Percentiles rank a stretch among this genome's conserved stretches.
These are phyloP conservation scores for Mayamaea pseudoterrestris DNA, from an alignment of 108 stramenopile species.

Conservation along the genomic window DNA sequence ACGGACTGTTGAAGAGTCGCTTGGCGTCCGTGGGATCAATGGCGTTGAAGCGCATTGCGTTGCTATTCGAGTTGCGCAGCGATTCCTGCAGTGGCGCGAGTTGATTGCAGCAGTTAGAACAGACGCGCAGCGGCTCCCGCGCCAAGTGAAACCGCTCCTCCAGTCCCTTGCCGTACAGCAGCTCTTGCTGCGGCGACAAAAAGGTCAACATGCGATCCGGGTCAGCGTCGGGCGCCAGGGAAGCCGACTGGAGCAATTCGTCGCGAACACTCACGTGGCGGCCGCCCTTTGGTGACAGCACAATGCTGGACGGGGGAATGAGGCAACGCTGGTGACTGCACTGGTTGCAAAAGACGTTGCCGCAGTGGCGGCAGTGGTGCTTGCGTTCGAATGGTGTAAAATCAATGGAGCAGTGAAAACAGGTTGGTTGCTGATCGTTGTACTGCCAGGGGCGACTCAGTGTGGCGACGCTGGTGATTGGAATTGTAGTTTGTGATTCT, in stretches of 20 bases:
- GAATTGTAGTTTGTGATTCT: no score
- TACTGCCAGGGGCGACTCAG: slow-evolving; percentile 40
- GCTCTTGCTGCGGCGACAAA: slow-evolving; percentile 4
- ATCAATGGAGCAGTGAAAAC: slow-evolving; percentile 31
- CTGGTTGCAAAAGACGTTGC: slow-evolving; percentile 64
- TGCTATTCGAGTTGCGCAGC: slow-evolving; percentile 46
- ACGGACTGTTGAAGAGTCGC: slow-evolving; percentile 57
- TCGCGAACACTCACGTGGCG: slow-evolving; percentile 20
- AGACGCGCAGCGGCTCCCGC: slow-evolving; percentile 55
- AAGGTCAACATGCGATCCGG: slow-evolving; percentile 58
- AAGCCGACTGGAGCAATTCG: neutral
- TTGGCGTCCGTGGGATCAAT: slow-evolving; percentile 61
- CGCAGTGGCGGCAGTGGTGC: slow-evolving; percentile 84
- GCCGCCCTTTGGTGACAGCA: slow-evolving; percentile 29
- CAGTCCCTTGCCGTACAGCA: slow-evolving; percentile 57
- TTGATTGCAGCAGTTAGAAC: slow-evolving; percentile 34
- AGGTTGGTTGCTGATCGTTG: slow-evolving; percentile 27
- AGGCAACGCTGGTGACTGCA: slow-evolving; percentile 48
- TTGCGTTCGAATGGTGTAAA: slow-evolving; percentile 64
- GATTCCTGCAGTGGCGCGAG: slow-evolving; percentile 58
- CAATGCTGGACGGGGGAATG: slow-evolving; percentile 64
- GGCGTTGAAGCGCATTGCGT: slow-evolving; percentile 77
- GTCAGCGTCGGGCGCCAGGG: slow-evolving; percentile 41
- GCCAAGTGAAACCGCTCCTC: slow-evolving; percentile 48
- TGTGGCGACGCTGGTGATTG: slow-evolving; percentile 8